Conservation (phyloP, 2,329 filamentous ascomycete genomes). For the Colletotrichum tanaceti region DNA sequence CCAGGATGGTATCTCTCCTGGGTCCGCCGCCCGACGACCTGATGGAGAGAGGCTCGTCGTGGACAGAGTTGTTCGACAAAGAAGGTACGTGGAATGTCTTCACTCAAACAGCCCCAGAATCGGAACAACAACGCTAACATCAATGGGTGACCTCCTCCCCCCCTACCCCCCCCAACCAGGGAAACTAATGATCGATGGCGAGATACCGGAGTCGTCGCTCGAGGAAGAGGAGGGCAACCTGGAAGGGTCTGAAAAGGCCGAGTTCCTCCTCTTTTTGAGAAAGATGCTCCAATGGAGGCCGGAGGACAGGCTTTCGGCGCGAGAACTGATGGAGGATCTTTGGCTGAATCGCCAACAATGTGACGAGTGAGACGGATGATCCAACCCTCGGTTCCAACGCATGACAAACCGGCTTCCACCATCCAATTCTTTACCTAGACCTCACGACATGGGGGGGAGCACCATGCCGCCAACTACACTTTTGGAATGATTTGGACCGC, state of each 20-base stretch:
- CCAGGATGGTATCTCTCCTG: conserved; percentile 53
- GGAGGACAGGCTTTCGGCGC: conserved; percentile 43
- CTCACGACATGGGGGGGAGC: too few relatives aligned
- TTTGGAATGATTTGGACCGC: too few relatives aligned
- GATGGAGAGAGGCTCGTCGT: conserved; percentile 47
- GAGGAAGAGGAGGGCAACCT: conserved; percentile 37
- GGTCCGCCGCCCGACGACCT: conserved; percentile 51
- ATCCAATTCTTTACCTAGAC: too few relatives aligned
- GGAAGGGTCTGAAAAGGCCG: conserved; percentile 40
- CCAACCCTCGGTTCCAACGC: too few relatives aligned
- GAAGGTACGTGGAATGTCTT: conserved; percentile 30
- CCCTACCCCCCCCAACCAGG: too few relatives aligned
- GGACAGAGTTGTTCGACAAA: conserved; percentile 43
- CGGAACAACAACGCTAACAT: neutral
- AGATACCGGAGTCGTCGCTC: conserved; percentile 30
- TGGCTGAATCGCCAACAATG: conserved; percentile 24
- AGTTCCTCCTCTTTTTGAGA: conserved; percentile 42
- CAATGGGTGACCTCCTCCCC: too few relatives aligned
- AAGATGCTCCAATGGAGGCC: conserved; percentile 46
- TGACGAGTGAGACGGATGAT: neutral
- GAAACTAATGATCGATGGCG: conserved; percentile 7
- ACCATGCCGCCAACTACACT: too few relatives aligned
- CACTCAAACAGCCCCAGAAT: accelerated
- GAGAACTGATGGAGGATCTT: conserved; percentile 33
- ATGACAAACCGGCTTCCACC: too few relatives aligned